Conservation (phyloP, 805 yeast genomes). For the Kluyveromyces starmeri region DNA sequence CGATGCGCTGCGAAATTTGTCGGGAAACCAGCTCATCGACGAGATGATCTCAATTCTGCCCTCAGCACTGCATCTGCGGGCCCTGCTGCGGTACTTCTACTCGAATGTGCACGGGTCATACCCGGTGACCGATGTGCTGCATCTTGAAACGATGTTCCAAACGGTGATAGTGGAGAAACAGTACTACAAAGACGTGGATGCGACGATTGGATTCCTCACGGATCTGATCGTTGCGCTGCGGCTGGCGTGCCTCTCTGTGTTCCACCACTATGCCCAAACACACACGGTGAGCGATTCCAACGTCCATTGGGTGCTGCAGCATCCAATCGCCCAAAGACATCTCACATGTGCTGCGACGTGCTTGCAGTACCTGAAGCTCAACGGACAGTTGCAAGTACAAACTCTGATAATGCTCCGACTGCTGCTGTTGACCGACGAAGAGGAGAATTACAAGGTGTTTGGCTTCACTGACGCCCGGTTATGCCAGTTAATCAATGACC, state of each 20-base stretch:
- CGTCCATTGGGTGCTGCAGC: background rate
- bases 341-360: background rate
- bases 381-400: background rate
- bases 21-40: background rate
- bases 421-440: conserved; percentile 1
- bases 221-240: background rate
- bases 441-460: background rate
- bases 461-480: background rate
- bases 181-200: background rate
- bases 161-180: background rate
- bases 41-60: background rate
- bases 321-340: background rate
- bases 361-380: background rate
- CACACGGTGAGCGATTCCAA: background rate
- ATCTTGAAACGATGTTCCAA: background rate
- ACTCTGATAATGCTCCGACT: background rate
- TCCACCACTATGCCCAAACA: background rate
- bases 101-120: conserved; percentile 5
- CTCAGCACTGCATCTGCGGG: background rate
- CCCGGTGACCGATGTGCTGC: background rate
- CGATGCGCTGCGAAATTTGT: background rate
- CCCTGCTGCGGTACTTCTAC: background rate
- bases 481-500: conserved; percentile 1
- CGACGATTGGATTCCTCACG: background rate
- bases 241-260: background rate